Percentiles rank a stretch among this genome's conserved stretches.
Evolutionary conservation across 352 stramenopile genomes (phyloP).

Genomic region (Pythium biforme): DNA sequence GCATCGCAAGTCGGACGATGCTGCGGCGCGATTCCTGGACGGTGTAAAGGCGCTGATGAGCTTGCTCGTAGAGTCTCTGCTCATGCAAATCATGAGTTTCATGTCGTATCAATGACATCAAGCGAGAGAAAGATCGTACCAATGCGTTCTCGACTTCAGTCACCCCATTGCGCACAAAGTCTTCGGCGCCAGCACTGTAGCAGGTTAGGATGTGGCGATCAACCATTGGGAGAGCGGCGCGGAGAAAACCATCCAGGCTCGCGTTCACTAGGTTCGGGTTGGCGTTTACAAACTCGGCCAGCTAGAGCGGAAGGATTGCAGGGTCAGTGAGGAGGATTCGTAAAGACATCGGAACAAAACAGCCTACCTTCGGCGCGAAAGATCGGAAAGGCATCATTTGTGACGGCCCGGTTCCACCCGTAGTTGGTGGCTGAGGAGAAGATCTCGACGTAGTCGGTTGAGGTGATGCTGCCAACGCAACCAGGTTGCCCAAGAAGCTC

Average conservation of each 20-base stretch:
- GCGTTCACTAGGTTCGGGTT: background rate
- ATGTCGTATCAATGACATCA: background rate
- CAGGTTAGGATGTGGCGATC: conserved; percentile 9
- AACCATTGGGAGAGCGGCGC: background rate
- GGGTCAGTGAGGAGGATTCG: background rate
- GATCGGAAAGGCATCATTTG: conserved; percentile 1
- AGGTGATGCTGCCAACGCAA: background rate
- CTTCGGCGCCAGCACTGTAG: background rate
- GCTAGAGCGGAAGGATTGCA: background rate
- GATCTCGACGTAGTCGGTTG: background rate
- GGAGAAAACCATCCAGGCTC: conserved; percentile 7
- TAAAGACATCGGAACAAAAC: background rate
- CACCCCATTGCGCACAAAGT: conserved; percentile 10
- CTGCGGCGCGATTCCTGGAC: conserved; percentile 7
- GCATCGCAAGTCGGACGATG: conserved; percentile 11
- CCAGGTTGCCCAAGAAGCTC: background rate
- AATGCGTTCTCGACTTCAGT: conserved; percentile 17
- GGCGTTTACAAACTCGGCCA: background rate
- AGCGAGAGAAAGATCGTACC: background rate
- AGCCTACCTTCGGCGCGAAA: conserved; percentile 7
- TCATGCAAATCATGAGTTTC: background rate
- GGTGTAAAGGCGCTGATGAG: conserved; percentile 1
- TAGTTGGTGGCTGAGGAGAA: background rate
- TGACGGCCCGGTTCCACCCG: background rate
- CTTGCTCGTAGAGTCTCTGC: background rate